Conservation (phyloP, 2,329 filamentous ascomycete genomes). For the Nigrospora osmanthi region DNA sequence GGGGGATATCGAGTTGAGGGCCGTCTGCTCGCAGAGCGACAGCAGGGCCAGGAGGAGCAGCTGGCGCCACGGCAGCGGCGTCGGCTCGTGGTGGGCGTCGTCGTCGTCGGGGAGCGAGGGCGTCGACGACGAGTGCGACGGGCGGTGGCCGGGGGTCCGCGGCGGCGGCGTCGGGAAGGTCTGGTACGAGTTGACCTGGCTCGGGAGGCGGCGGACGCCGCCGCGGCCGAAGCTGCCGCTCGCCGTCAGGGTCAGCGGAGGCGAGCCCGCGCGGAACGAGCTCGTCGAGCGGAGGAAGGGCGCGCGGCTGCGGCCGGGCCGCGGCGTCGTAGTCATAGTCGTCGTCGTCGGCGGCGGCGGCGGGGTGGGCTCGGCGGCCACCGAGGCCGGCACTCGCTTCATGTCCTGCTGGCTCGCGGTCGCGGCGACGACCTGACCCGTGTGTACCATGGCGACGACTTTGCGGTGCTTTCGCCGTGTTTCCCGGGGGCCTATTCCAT, state of each 20-base stretch:
- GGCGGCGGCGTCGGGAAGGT: slow-evolving; percentile 74
- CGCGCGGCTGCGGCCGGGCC: too few species aligned
- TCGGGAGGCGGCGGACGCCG: slow-evolving; percentile 20
- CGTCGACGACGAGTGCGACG: slow-evolving; percentile 20
- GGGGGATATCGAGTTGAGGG: slow-evolving; percentile 90
- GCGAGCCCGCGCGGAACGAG: slow-evolving; percentile 24
- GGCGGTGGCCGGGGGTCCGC: slow-evolving; percentile 45
- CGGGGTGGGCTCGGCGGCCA: too few species aligned
- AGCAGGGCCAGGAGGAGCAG: slow-evolving; percentile 80
- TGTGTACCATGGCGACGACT: too few species aligned
- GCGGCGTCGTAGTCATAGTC: too few species aligned
- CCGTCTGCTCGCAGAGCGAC: slow-evolving; percentile 88
- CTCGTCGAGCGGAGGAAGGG: slow-evolving; percentile 9
- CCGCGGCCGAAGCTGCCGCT: slow-evolving; percentile 7
- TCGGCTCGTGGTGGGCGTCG: slow-evolving; percentile 39
- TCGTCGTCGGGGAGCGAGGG: slow-evolving; percentile 19
- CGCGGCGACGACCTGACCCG: too few species aligned
- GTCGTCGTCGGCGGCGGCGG: too few species aligned
- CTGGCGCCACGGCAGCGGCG: slow-evolving; percentile 76
- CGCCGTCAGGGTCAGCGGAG: slow-evolving; percentile 13
- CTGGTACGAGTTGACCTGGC: slow-evolving; percentile 57
- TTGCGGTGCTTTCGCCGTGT: too few species aligned
- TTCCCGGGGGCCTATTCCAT: too few species aligned
- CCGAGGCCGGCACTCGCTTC: too few species aligned
- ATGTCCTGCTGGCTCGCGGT: too few species aligned